Percentiles rank a stretch among this genome's conserved stretches.
Evolutionary conservation across 768 basidiomycete genomes (phyloP).

Genomic region (Mycena sanguinolenta): DNA sequence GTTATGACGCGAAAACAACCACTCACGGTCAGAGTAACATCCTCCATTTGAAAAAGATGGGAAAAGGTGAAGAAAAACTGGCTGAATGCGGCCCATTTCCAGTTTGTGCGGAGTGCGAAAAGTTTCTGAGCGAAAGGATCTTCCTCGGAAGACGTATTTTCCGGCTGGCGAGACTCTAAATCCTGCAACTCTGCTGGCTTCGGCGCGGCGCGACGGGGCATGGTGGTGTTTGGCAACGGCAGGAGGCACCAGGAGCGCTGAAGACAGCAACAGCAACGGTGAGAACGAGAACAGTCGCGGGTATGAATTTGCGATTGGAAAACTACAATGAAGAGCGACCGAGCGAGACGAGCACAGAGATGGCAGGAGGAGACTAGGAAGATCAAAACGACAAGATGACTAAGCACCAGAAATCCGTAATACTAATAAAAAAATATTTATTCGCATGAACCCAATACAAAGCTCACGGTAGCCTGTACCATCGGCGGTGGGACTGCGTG

Average conservation of each 20-base stretch:
- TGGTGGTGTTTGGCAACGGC: conserved; percentile 42
- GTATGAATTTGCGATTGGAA: neutral
- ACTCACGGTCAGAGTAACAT: conserved; percentile 76
- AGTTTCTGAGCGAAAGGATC: conserved; percentile 52
- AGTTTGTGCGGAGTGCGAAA: conserved; percentile 76
- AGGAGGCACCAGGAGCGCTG: conserved; percentile 3
- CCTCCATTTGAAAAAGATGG: conserved; percentile 76
- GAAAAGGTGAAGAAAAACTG: conserved; percentile 93
- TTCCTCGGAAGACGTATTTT: neutral
- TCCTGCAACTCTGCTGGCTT: conserved; percentile 45
- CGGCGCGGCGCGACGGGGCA: conserved; percentile 71
- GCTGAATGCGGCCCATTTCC: conserved; percentile 94
- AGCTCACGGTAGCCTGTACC: conserved; percentile 60
- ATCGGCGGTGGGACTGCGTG: conserved; percentile 76
- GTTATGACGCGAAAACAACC: conserved; percentile 30
- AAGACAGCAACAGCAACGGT: too few relatives aligned
- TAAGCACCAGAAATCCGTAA: neutral
- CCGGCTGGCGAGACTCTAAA: conserved; percentile 16
- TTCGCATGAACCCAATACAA: conserved; percentile 45
- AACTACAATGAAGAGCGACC: conserved; percentile 1
- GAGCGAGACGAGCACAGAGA: neutral
- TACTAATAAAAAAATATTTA: neutral
- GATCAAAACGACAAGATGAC: neutral
- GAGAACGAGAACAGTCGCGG: neutral
- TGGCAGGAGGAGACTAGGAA: neutral